Evolutionary conservation across 2,329 filamentous ascomycete species (phyloP).

Genomic region (Torrubiellomyces zombiae): DNA sequence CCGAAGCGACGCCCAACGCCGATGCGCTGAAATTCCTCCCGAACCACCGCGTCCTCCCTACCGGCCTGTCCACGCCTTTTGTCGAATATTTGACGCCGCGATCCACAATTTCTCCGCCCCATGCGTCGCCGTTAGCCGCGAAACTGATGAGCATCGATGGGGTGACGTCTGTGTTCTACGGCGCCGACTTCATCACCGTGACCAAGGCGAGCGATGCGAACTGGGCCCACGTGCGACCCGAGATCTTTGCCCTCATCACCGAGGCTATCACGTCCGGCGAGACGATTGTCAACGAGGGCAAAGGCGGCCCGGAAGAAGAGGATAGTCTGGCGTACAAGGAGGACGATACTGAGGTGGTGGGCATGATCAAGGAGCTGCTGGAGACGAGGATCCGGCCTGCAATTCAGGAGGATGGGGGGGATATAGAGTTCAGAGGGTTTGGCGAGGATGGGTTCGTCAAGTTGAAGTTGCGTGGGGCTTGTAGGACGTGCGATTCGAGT

Average conservation of each 20-base stretch:
- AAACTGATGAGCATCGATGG: constrained; percentile 88
- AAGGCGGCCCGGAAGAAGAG: constrained; percentile 33
- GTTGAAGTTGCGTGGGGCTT: constrained; percentile 80
- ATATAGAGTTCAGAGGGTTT: constrained; percentile 91
- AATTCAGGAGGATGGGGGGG: constrained; percentile 94
- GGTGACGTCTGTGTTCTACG: constrained; percentile 89
- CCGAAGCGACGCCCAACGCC: constrained; percentile 83
- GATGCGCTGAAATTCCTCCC: constrained; percentile 94
- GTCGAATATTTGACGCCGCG: constrained; percentile 86
- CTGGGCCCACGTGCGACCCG: constrained; percentile 90
- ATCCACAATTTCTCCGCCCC: constrained; percentile 70
- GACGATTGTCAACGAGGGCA: constrained; percentile 59
- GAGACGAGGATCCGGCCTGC: constrained; percentile 89
- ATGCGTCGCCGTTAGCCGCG: constrained; percentile 81
- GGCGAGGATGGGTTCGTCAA: constrained; percentile 64
- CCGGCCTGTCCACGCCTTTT: constrained; percentile 55
- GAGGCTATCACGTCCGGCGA: constrained; percentile 78
- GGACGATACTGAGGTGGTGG: constrained; percentile 82
- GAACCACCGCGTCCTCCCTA: constrained; percentile 71
- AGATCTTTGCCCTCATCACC: constrained; percentile 89
- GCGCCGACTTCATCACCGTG: constrained; percentile 88
- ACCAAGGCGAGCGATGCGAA: constrained; percentile 77
- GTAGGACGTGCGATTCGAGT: constrained; percentile 89
- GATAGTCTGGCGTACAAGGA: constrained; percentile 74
- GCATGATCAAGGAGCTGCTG: constrained; percentile 96